Percentiles rank a stretch among this genome's conserved stretches.
Conservation (phyloP, 129 eudicot genomes). For the Oenanthe sinensis region DNA sequence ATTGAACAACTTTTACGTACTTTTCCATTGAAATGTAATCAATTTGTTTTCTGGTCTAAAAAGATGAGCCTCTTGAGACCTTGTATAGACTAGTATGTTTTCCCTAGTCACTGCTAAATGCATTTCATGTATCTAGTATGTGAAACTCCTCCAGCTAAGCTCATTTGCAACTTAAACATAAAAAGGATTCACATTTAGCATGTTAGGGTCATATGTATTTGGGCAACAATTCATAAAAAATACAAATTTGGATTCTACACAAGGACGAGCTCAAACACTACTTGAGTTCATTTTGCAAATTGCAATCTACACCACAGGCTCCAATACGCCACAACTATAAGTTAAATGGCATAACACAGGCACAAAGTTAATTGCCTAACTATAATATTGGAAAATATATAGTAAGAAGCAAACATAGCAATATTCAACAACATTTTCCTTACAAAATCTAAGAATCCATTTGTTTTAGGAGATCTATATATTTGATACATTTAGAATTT, state of each 20-base stretch:
- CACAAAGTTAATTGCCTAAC: neutral
- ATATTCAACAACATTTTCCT: neutral
- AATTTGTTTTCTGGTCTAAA: neutral
- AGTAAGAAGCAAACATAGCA: neutral
- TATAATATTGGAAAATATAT: neutral
- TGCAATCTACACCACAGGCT: neutral
- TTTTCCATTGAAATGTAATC: neutral
- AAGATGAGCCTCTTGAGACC: neutral
- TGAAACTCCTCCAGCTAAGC: neutral
- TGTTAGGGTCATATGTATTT: neutral
- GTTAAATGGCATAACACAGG: neutral
- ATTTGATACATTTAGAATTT: neutral
- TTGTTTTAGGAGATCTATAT: neutral
- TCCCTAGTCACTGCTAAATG: neutral
- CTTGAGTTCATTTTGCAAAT: neutral
- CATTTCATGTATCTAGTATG: neutral
- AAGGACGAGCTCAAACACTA: neutral
- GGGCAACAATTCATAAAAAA: neutral
- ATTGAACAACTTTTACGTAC: neutral
- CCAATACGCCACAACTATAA: neutral
- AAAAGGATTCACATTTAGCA: neutral
- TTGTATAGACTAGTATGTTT: neutral
- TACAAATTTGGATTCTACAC: neutral
- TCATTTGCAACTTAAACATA: neutral
- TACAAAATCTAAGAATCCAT: neutral